Evolutionary conservation across 2,329 filamentous ascomycete species (phyloP).

Genomic region (Eurotiales sp.): DNA sequence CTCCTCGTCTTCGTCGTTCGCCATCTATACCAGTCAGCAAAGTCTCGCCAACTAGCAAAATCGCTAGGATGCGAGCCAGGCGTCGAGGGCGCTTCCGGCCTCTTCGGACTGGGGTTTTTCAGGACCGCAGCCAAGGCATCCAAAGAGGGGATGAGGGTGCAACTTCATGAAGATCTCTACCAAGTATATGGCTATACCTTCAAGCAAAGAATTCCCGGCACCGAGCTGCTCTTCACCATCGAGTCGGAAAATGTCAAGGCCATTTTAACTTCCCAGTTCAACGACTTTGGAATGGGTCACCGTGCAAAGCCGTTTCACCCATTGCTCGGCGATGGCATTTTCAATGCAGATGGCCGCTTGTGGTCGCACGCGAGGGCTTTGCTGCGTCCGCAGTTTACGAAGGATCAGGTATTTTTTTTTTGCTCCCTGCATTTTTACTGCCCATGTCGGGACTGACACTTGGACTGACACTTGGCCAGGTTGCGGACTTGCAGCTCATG

Average conservation of each 20-base stretch:
- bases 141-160: slow-evolving; percentile 2
- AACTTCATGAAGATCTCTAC: slow-evolving; percentile 7
- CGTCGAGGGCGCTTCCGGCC: slow-evolving; percentile 8
- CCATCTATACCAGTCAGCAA: background rate
- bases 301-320: slow-evolving; percentile 8
- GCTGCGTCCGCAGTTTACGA: slow-evolving; percentile 13
- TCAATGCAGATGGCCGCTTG: slow-evolving; percentile 70
- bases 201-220: slow-evolving; percentile 11
- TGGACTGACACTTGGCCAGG: too few relatives aligned
- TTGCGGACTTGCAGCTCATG: slow-evolving; percentile 55
- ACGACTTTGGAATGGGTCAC: slow-evolving; percentile 10
- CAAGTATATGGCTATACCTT: slow-evolving; percentile 8
- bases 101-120: slow-evolving; percentile 10
- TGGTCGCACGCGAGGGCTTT: slow-evolving; percentile 50
- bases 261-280: slow-evolving; percentile 12
- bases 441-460: too few relatives aligned
- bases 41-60: slow-evolving; percentile 2
- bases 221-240: slow-evolving; percentile 13
- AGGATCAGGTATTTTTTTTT: slow-evolving; percentile 5
- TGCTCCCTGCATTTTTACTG: too few relatives aligned
- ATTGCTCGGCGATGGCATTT: slow-evolving; percentile 30
- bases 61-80: slow-evolving; percentile 8
- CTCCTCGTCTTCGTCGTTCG: background rate
- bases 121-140: slow-evolving; percentile 10
- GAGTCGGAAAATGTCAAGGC: slow-evolving; percentile 14